Base-by-base conservation (phyloP, 306 rosid genomes). In the Oemleria cerasiformis region DNA sequence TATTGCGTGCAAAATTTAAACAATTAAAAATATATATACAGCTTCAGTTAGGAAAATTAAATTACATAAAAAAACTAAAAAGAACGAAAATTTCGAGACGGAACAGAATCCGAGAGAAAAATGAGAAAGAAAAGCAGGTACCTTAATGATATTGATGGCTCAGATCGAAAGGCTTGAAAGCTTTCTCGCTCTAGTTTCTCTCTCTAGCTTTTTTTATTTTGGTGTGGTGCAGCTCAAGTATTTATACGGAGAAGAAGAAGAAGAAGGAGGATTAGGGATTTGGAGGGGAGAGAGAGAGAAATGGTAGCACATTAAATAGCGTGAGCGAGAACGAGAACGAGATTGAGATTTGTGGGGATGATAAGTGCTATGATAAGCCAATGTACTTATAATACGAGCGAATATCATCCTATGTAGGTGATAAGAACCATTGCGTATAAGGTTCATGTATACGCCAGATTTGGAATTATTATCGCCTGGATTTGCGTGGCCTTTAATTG, bases 221-320 rank as follows among this genome's bases (percentile, higher is more conserved):
- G 75, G 65, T 42, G 55, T 63, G 63, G 42, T 39, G 65, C 69
- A 81, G 80, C 84, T 73, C 87, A 74, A 81, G 88, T 90, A 87
- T 95, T 95, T 91, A 89, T 95, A 94, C 64, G 69, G 63, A 65
- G 70, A 76, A 71, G 54, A 15, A 8, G 62, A 8, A 50, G 62
- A 15, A 45, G 44, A 45, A 70, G 60, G 85, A 6, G 58, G 62
- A 82, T 84, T 95, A 92, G 97, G 97, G 97, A 92, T 89, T 92
- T 82, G 80, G 76, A 80, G 77, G 87, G 76, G 85, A 75, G 75
- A 81, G 80, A 81, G 70, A 77, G 69, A 66, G 73, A 81, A 77
- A 75, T 80, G 85, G 89, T 45, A 76, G 80, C 91, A 81, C 74
- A 86, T 82, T 86, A 86, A 87, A 89, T 95, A 95, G 83, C 96